phyloP scores from a whole-genome alignment of 352 stramenopile species.

The Hyaloperonospora arabidopsidis region DNA sequence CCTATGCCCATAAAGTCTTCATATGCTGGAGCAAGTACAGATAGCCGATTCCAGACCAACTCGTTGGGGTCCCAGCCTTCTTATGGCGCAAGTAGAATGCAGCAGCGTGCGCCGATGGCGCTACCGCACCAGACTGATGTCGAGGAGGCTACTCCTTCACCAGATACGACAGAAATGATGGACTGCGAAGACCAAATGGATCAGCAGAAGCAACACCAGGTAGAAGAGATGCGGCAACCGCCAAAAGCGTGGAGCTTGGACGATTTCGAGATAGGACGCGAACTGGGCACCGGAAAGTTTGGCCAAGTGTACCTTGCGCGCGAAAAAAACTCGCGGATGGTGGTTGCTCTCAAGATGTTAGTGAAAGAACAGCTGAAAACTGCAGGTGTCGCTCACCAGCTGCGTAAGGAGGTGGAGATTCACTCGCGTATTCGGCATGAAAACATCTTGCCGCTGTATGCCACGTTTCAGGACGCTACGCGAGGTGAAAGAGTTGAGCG shows the following conservation, averaged over 20 bases:
- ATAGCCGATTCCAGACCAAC: slow-evolving; percentile 15
- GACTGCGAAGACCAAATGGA: slow-evolving; percentile 21
- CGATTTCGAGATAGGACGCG: slow-evolving; percentile 83
- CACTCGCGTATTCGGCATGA: slow-evolving; percentile 83
- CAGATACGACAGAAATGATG: slow-evolving; percentile 25
- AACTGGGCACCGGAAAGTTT: slow-evolving; percentile 84
- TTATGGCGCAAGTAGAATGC: slow-evolving; percentile 12
- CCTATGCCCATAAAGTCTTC: slow-evolving; percentile 1
- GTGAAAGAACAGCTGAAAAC: slow-evolving; percentile 80
- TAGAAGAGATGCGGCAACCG: slow-evolving; percentile 15
- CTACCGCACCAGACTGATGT: slow-evolving; percentile 7
- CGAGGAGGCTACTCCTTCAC: slow-evolving; percentile 13
- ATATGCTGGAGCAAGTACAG: slow-evolving; percentile 10
- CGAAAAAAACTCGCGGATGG: slow-evolving; percentile 69
- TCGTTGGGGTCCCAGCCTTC: slow-evolving; percentile 8
- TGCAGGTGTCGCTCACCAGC: slow-evolving; percentile 62
- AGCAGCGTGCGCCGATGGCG: slow-evolving; percentile 6
- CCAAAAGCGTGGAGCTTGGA: slow-evolving; percentile 70
- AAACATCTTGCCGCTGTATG: slow-evolving; percentile 84
- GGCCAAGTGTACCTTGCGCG: slow-evolving; percentile 83
- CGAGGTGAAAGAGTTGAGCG: slow-evolving; percentile 24
- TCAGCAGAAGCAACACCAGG: slow-evolving; percentile 15
- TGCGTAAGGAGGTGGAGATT: slow-evolving; percentile 88
- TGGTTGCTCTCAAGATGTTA: slow-evolving; percentile 87
- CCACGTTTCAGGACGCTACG: slow-evolving; percentile 73